These are phyloP conservation scores for Anthracocystis walkeri DNA, from an alignment of 1,284 basidiomycete species.

Conservation along the genomic window DNA sequence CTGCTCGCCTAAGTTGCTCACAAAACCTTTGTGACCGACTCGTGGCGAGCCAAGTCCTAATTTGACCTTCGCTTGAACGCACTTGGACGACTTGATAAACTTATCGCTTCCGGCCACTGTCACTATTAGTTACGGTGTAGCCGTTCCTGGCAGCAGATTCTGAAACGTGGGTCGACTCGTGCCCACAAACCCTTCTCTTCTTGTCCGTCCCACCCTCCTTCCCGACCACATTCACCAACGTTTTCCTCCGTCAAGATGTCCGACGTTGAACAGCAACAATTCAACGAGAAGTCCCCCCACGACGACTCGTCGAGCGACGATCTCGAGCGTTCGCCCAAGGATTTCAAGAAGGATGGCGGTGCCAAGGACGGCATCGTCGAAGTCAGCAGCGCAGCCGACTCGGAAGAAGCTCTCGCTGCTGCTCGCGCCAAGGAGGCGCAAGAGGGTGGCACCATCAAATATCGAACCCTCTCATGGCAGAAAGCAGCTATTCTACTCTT, in stretches of 20 bases:
- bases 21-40: too few species aligned
- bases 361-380: slow-evolving; percentile 20
- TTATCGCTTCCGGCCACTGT: too few species aligned
- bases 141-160: slow-evolving; percentile 1
- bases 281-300: slow-evolving; percentile 31
- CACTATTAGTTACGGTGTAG: too few species aligned
- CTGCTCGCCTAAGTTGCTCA: too few species aligned
- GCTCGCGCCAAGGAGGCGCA: slow-evolving; percentile 41
- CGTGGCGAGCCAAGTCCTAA: too few species aligned
- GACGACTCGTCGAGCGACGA: slow-evolving; percentile 37
- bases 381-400: slow-evolving; percentile 34
- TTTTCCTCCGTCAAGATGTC: slow-evolving; percentile 14
- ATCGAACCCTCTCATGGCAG: slow-evolving; percentile 61
- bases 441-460: slow-evolving; percentile 51
- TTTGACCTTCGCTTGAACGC: too few species aligned
- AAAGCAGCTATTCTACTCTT: slow-evolving; percentile 56
- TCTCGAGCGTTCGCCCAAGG: slow-evolving; percentile 27
- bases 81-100: too few species aligned
- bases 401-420: slow-evolving; percentile 27
- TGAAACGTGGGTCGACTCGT: neutral
- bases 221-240: neutral
- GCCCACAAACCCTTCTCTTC: neutral
- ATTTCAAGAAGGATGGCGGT: slow-evolving; percentile 22
- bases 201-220: neutral
- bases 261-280: slow-evolving; percentile 12